Conservation (phyloP, 2,329 filamentous ascomycete genomes). For the Sclerotinia spermophila region DNA sequence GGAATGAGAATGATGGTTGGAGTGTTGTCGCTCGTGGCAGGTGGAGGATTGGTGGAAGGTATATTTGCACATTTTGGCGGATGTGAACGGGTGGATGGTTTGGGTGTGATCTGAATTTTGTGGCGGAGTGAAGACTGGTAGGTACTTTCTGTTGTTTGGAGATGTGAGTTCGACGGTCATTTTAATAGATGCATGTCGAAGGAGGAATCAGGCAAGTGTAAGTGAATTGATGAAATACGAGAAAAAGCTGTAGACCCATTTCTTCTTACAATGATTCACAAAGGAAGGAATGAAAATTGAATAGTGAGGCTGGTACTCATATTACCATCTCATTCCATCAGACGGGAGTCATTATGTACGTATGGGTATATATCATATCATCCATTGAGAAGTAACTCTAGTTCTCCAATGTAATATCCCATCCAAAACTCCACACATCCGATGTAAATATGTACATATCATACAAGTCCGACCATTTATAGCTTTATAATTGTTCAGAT, state of each 20-base stretch:
- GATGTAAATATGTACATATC: constrained; percentile 15
- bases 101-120: not conserved
- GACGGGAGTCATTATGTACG: not conserved
- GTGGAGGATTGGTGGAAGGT: constrained; percentile 8
- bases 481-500: constrained; percentile 13
- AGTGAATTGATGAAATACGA: not conserved
- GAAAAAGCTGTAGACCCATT: not conserved
- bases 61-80: constrained; percentile 8
- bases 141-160: not conserved
- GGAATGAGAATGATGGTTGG: not conserved
- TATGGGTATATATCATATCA: not conserved
- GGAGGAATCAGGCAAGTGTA: too few relatives aligned
- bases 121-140: too few relatives aligned
- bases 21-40: not conserved
- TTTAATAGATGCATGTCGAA: not conserved
- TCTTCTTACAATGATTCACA: not conserved
- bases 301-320: not conserved
- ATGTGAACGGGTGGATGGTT: not conserved
- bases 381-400: constrained; percentile 14
- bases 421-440: not conserved
- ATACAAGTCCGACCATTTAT: not conserved
- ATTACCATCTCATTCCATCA: not conserved
- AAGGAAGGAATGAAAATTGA: not conserved
- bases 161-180: not conserved
- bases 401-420: constrained; percentile 1